Conservation (phyloP, 768 basidiomycete species). For the Cantharellus anzutake region DNA sequence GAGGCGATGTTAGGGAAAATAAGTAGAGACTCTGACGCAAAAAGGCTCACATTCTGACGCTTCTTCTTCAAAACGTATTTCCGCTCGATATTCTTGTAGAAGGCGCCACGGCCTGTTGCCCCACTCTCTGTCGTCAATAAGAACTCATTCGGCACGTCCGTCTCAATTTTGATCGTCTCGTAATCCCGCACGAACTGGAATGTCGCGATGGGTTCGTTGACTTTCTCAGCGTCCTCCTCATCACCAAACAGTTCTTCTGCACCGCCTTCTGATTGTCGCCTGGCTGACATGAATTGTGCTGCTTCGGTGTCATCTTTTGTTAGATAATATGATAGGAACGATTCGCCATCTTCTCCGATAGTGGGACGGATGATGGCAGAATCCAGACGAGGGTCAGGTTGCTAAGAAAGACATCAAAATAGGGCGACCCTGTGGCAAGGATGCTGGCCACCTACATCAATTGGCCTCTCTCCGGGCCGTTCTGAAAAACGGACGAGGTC, state of each 20-base stretch:
- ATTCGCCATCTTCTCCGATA: slow-evolving; percentile 64
- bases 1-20: not conserved
- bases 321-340: slow-evolving; percentile 73
- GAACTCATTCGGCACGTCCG: slow-evolving; percentile 73
- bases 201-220: slow-evolving; percentile 31
- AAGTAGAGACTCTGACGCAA: not conserved
- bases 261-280: slow-evolving; percentile 16
- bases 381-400: slow-evolving; percentile 62
- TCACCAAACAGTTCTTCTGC: not conserved
- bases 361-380: slow-evolving; percentile 75
- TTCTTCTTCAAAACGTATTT: slow-evolving; percentile 80
- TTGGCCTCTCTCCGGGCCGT: slow-evolving; percentile 56
- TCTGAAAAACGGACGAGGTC: slow-evolving; percentile 76
- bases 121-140: slow-evolving; percentile 55
- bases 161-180: slow-evolving; percentile 71
- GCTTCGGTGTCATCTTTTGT: slow-evolving; percentile 59
- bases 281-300: slow-evolving; percentile 30
- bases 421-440: not conserved
- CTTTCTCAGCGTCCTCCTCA: not conserved
- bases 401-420: slow-evolving; percentile 19
- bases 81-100: slow-evolving; percentile 76
- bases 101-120: slow-evolving; percentile 37
- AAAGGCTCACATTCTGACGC: slow-evolving; percentile 44
- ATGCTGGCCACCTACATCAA: slow-evolving; percentile 32
- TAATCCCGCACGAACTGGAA: slow-evolving; percentile 73